Conservation (phyloP, 2,329 filamentous ascomycete species). For the Coleophoma eucalyptorum region DNA sequence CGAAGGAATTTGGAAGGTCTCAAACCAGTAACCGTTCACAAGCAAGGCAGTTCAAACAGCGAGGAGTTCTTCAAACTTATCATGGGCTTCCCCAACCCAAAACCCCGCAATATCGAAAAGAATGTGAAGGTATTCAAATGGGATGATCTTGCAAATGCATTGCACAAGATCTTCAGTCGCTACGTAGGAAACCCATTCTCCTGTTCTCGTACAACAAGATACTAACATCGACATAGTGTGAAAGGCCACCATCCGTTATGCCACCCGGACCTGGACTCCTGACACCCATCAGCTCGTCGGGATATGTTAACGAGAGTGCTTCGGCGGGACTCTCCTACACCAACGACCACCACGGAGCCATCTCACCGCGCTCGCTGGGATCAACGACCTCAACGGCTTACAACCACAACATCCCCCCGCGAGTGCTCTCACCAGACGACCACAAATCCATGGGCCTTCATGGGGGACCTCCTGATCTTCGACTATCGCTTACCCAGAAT, state of each 20-base stretch:
- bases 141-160: conserved; percentile 80
- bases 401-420: conserved; percentile 16
- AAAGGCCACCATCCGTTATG: conserved; percentile 26
- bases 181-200: conserved; percentile 45
- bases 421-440: conserved; percentile 22
- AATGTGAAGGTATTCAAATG: conserved; percentile 98
- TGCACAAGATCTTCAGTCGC: conserved; percentile 99
- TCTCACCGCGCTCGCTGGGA: conserved; percentile 25
- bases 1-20: conserved; percentile 94
- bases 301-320: conserved; percentile 24
- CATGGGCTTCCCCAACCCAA: conserved; percentile 94
- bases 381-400: conserved; percentile 23
- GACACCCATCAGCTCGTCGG: conserved; percentile 26
- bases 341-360: conserved; percentile 24
- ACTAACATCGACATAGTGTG: conserved; percentile 22
- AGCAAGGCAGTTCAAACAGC: conserved; percentile 76
- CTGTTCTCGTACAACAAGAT: background rate
- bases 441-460: conserved; percentile 20
- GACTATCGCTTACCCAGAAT: conserved; percentile 18
- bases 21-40: conserved; percentile 87
- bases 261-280: conserved; percentile 23
- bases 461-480: conserved; percentile 23
- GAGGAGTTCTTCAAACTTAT: conserved; percentile 99
- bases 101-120: conserved; percentile 97
- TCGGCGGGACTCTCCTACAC: conserved; percentile 21